Base-by-base conservation (phyloP, 1,139 yeast species). In the Pichia cactophila region DNA sequence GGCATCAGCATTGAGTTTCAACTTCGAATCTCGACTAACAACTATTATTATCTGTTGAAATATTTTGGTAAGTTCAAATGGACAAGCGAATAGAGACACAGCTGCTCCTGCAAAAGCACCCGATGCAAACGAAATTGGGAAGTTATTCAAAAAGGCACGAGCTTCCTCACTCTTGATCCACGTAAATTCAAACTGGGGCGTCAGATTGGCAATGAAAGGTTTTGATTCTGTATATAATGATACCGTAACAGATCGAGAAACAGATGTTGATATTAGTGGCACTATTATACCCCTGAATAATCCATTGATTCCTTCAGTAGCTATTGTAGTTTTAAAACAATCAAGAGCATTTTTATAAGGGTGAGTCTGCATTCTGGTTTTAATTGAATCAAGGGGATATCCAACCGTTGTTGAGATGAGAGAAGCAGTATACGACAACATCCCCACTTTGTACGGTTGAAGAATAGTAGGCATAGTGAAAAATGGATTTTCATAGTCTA, bases 341-440 rank as follows among this genome's bases (percentile, higher is more conserved):
- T 80, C 81, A 54, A 73, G 65, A 43, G 83, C 75, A 43, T 79
- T 73, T 12, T 69, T 69, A 65, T 79, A 86, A 44, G 75, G 73
- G 64, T 86, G 85, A 0, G 95, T 84, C 63, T 88, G 96, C 79
- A 86, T 81, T 55, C 96, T 69, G 0, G 95, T 86, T 64, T 88
- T 88, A 50, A 88, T 73, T 11, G 95, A 83, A 62, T 88, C 96
- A 45, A 88, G 65, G 0, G 96, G 96, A 61, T 82, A 87, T 10
- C 94, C 95, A n/a, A 80, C 73, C 7, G 80, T 72, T 0, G 90
- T 84, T 14, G 92, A 77, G 14, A 78, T 67, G 46, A 84, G 66
- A 0, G 94, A 83, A 1, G 95, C 75, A 0, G 79, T 69, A 58
- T 81, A 83, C 2, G 90, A 84, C 50, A 83, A 61, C 3, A 81